Evolutionary conservation across 2,329 filamentous ascomycete species (phyloP).

Genomic region (Amesomyces nigricolor): DNA sequence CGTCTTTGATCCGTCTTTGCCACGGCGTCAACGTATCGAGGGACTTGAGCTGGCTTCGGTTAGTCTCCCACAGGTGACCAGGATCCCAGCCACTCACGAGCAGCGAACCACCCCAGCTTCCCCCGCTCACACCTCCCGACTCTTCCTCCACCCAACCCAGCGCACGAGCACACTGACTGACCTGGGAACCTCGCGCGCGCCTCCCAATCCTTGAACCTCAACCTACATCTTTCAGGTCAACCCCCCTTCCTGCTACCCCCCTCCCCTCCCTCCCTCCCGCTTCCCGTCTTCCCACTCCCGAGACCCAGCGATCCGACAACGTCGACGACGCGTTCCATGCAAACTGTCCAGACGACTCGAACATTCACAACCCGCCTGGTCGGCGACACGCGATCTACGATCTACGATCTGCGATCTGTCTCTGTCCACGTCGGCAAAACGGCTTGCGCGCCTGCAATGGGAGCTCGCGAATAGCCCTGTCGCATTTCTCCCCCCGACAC

Average conservation of each 20-base stretch:
- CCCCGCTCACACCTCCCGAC: constrained; percentile 27
- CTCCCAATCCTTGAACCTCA: constrained; percentile 22
- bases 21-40: constrained; percentile 21
- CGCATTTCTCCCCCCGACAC: constrained; percentile 19
- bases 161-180: constrained; percentile 18
- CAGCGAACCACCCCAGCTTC: constrained; percentile 26
- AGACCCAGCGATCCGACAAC: constrained; percentile 13
- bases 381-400: constrained; percentile 14
- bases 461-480: constrained; percentile 25
- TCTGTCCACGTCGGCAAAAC: constrained; percentile 15
- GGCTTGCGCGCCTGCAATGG: constrained; percentile 24
- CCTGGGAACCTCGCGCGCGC: constrained; percentile 22
- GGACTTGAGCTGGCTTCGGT: constrained; percentile 19
- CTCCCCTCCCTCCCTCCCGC: background rate
- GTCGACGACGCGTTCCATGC: constrained; percentile 9
- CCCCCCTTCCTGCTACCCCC: constrained; percentile 13
- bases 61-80: constrained; percentile 18
- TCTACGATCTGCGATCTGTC: constrained; percentile 5
- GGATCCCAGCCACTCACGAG: constrained; percentile 26
- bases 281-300: constrained; percentile 1
- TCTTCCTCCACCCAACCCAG: constrained; percentile 5
- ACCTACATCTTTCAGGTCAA: constrained; percentile 14
- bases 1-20: constrained; percentile 14
- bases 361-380: background rate
- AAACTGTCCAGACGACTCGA: constrained; percentile 1